phyloP scores from a whole-genome alignment of 805 yeast species.

The Yamadazyma akitaensis region DNA sequence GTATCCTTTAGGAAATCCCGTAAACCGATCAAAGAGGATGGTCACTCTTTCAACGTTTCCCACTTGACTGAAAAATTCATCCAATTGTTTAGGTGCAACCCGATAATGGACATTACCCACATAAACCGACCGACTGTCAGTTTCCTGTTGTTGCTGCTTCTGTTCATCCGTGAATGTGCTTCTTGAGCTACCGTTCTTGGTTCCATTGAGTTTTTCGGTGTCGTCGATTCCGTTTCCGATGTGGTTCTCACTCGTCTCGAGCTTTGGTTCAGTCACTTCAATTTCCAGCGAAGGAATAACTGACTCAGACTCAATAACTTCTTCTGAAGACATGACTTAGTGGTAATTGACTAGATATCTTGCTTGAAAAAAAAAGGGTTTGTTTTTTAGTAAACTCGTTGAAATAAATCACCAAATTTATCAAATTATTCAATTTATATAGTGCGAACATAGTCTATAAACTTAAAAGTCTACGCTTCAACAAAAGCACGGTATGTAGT shows the following conservation, averaged over 20 bases:
- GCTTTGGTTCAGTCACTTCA: too few species aligned
- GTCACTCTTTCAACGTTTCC: conserved; percentile 54
- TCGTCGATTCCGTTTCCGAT: neutral
- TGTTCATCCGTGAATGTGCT: conserved; percentile 18
- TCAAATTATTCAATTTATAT: neutral
- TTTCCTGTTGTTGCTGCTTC: conserved; percentile 37
- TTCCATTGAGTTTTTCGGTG: neutral
- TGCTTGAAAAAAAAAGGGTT: neutral
- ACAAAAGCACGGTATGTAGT: conserved; percentile 89
- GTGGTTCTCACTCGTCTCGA: neutral
- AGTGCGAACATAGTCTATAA: neutral
- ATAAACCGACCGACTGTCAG: conserved; percentile 52
- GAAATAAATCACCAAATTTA: too few species aligned
- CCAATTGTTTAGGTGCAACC: conserved; percentile 50
- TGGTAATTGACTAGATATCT: neutral
- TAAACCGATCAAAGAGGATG: conserved; percentile 42
- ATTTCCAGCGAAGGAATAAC: neutral
- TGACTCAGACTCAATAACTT: neutral
- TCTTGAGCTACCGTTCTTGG: neutral
- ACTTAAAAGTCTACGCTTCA: conserved; percentile 43
- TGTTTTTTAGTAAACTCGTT: too few species aligned
- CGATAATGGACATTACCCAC: conserved; percentile 50
- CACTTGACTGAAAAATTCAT: conserved; percentile 39
- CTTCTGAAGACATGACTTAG: too few species aligned
- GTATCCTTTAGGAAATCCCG: conserved; percentile 53